Base-by-base conservation (phyloP, 495 filamentous ascomycete species). In the Daldinia loculata region DNA sequence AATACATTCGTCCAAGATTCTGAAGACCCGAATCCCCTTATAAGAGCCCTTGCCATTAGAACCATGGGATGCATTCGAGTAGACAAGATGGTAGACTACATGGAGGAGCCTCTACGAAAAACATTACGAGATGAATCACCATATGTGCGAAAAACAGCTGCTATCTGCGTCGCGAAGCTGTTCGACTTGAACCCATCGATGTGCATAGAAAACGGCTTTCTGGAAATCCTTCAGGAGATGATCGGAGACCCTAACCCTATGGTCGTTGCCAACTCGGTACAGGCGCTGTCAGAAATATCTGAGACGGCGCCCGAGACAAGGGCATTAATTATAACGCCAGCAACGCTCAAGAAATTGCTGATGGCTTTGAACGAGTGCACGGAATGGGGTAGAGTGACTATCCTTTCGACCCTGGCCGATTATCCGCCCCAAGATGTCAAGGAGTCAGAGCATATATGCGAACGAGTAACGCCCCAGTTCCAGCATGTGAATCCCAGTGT, bases 51-150 rank as follows among this genome's bases (percentile, higher is more conserved):
- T 14, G 95, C 95, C 50, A 97, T 99, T 77, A 87, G 95, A 43
- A 99, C 95, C n/a, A 99, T 99, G 95, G 95, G 95, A 27, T 98
- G 95, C 79, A 98, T 99, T 67, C 87, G 95, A 45, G 95, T 99
- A 66, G 95, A 98, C 69, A 99, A 99, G 82, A 99, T 99, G 91
- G 92, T 98, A 68, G 96, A 99, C 76, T 99, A 99, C 79, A 98
- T 98, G 95, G 95, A 99, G 80, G 95, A 98, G 78, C 95, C 95
- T 24, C 83, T 99, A 58, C 88, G 95, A 69, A 99, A 99, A 81
- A 99, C 95, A 17, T 85, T 99, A 70, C 90, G 91, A 75, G 95
- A 99, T 80, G 96, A 99, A 81, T 98, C 94, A 56, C 95, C 95
- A 0, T 99, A 99, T 82, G 95, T 99, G 48, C 92, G 95, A 75